These are phyloP conservation scores for Talaromyces sp. DNA, from an alignment of 2,329 filamentous ascomycete species.

Conservation along the genomic window DNA sequence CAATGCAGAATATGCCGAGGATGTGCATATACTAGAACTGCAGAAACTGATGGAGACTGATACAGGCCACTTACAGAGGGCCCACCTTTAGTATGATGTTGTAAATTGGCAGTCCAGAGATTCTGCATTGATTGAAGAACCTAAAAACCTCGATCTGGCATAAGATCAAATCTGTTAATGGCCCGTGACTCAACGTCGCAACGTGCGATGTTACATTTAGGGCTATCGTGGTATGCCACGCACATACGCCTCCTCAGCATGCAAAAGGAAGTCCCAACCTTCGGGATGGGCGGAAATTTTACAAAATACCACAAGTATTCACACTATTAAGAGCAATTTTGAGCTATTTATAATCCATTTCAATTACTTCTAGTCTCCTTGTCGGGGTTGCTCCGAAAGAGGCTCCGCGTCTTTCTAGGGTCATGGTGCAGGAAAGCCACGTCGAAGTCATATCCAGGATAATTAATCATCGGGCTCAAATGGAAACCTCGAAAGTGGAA, in stretches of 20 bases:
- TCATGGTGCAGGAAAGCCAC: background rate
- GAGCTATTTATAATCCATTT: background rate
- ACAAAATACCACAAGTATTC: background rate
- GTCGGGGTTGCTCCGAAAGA: no score
- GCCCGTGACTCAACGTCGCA: no score
- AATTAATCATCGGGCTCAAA: background rate
- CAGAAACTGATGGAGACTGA: background rate
- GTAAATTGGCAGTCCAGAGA: background rate
- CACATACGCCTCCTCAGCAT: background rate
- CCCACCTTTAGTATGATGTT: background rate
- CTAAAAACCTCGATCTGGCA: background rate
- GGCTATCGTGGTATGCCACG: background rate
- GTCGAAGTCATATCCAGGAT: background rate
- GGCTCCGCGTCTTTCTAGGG: no score
- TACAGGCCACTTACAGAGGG: background rate
- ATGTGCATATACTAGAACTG: background rate
- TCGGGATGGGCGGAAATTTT: background rate
- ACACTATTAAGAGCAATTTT: background rate
- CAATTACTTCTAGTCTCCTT: background rate
- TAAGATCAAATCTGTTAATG: background rate
- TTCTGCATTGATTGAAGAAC: background rate
- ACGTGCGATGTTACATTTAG: background rate
- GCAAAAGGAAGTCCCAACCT: background rate
- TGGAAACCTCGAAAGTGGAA: background rate
- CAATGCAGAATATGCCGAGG: background rate